A percentile compares a stretch with the other conserved stretches of the same genome.
Evolutionary conservation across 352 stramenopile genomes (phyloP).

Genomic region (Phytopythium mirpurense): DNA sequence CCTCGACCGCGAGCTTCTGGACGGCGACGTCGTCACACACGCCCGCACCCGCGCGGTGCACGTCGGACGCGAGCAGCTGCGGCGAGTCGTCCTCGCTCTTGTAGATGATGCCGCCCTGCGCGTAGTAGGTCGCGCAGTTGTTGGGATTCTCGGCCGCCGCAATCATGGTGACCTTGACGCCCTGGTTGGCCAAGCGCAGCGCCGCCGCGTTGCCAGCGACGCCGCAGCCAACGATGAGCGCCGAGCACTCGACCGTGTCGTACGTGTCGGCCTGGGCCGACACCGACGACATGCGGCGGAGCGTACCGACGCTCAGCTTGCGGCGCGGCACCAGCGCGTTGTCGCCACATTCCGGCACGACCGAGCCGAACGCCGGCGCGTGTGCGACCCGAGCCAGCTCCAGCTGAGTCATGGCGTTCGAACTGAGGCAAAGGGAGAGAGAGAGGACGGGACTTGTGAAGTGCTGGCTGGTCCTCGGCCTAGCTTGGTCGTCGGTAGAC

Average conservation of each 20-base stretch:
- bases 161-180: constrained; percentile 79
- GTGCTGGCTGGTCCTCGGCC: no score
- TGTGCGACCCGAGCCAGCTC: constrained; percentile 30
- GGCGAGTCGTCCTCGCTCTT: constrained; percentile 85
- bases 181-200: constrained; percentile 67
- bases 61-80: constrained; percentile 82
- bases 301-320: constrained; percentile 24
- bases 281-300: constrained; percentile 30
- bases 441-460: not conserved
- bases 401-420: constrained; percentile 41
- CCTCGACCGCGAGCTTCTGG: constrained; percentile 90
- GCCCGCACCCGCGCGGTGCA: constrained; percentile 87
- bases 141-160: constrained; percentile 59
- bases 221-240: constrained; percentile 72
- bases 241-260: constrained; percentile 54
- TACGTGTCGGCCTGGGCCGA: constrained; percentile 18
- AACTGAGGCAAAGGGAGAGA: not conserved
- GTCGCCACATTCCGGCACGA: constrained; percentile 11
- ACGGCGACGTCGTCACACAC: constrained; percentile 89
- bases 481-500: not conserved
- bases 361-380: constrained; percentile 26
- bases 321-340: constrained; percentile 26
- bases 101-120: constrained; percentile 96
- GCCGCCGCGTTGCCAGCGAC: constrained; percentile 73
- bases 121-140: constrained; percentile 94